phyloP scores from a whole-genome alignment of 495 filamentous ascomycete genomes.

The Oidiodendron maius region DNA sequence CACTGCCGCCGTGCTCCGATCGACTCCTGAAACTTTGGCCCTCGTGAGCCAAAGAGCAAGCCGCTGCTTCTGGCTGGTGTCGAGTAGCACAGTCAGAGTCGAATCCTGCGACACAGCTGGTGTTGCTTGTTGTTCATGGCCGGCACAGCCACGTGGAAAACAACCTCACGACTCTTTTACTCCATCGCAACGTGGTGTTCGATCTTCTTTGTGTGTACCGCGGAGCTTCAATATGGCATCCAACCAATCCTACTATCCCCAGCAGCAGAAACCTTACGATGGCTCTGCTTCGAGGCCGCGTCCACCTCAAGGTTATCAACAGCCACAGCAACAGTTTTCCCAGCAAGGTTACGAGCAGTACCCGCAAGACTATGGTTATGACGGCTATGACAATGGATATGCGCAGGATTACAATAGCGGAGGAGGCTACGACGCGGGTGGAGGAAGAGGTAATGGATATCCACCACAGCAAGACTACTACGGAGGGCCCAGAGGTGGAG shows the following conservation, averaged over 20 bases:
- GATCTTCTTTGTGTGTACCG: neutral
- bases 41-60: no score
- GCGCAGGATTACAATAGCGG: constrained; percentile 21
- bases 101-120: no score
- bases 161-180: neutral
- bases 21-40: no score
- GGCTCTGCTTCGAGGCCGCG: constrained; percentile 40
- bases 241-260: constrained; percentile 35
- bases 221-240: constrained; percentile 22
- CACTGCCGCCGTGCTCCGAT: no score
- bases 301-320: constrained; percentile 22
- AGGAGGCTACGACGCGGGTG: constrained; percentile 31
- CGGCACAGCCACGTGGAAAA: neutral
- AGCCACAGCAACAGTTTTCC: constrained; percentile 32
- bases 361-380: constrained; percentile 48
- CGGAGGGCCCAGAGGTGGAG: constrained; percentile 32
- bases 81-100: no score
- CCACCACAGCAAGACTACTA: constrained; percentile 43
- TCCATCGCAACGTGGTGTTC: neutral
- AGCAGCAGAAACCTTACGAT: constrained; percentile 37
- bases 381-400: constrained; percentile 36
- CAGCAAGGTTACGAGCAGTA: constrained; percentile 39
- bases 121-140: constrained; percentile 3
- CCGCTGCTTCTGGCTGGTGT: no score
- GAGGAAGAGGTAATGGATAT: constrained; percentile 41